Evolutionary conservation across 495 filamentous ascomycete species (phyloP).

Genomic region (Aspergillus coremiiformis): DNA sequence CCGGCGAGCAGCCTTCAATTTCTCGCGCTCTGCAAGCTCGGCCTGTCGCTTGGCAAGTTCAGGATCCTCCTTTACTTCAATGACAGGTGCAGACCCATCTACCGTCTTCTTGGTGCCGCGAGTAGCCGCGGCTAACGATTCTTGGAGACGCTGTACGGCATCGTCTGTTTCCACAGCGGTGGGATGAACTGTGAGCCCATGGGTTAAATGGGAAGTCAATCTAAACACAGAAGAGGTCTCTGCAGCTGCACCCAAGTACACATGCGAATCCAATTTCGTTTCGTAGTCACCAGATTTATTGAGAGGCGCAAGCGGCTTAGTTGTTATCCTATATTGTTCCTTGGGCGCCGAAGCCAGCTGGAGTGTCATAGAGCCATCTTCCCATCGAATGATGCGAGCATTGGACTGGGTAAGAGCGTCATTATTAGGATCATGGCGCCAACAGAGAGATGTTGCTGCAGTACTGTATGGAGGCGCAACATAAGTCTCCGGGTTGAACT

Average conservation of each 20-base stretch:
- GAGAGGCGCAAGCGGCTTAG: conserved; percentile 67
- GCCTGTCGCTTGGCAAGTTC: conserved; percentile 71
- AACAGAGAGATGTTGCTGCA: conserved; percentile 61
- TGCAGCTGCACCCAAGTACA: conserved; percentile 71
- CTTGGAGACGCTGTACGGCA: conserved; percentile 67
- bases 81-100: conserved; percentile 49
- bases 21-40: conserved; percentile 66
- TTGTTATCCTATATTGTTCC: conserved; percentile 72
- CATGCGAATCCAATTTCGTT: conserved; percentile 66
- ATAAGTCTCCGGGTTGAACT: conserved; percentile 68
- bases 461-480: conserved; percentile 58
- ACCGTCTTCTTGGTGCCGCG: conserved; percentile 51
- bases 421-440: conserved; percentile 60
- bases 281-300: conserved; percentile 55
- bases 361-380: conserved; percentile 76
- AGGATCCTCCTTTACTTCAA: conserved; percentile 64
- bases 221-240: conserved; percentile 62
- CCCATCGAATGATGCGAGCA: conserved; percentile 70
- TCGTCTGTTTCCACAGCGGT: conserved; percentile 65
- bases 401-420: conserved; percentile 61
- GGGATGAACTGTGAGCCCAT: conserved; percentile 64
- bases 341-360: conserved; percentile 63
- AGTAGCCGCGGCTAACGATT: conserved; percentile 55
- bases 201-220: conserved; percentile 72
- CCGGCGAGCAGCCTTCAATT: conserved; percentile 56